phyloP scores from a whole-genome alignment of 2,329 filamentous ascomycete genomes.

The Curvularia hawaiiensis region DNA sequence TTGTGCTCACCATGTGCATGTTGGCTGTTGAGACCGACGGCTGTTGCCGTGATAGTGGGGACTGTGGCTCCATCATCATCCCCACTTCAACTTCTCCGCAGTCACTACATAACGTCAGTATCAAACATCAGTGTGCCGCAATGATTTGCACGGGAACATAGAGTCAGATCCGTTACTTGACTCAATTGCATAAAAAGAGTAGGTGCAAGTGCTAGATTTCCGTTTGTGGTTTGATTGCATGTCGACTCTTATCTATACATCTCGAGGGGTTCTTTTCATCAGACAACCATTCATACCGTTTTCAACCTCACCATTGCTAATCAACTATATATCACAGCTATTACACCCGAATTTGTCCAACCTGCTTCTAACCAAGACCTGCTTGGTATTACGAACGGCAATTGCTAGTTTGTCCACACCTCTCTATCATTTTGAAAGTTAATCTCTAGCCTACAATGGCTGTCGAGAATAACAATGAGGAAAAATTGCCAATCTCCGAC shows the following conservation, averaged over 20 bases:
- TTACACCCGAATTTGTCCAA: neutral
- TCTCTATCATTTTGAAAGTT: neutral
- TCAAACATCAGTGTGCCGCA: neutral
- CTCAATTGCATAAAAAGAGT: neutral
- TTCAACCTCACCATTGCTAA: neutral
- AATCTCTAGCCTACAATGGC: neutral
- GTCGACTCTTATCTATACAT: neutral
- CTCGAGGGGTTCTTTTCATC: neutral
- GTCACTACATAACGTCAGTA: neutral
- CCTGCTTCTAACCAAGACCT: neutral
- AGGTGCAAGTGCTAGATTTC: neutral
- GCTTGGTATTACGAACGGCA: neutral
- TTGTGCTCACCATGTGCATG: neutral
- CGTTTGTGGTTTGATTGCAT: neutral
- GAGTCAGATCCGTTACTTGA: neutral
- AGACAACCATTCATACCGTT: neutral
- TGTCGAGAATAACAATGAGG: neutral
- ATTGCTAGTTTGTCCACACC: neutral
- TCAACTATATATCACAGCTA: neutral
- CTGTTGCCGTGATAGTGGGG: constrained; percentile 9
- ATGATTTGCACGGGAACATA: too few species aligned
- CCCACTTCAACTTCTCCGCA: constrained; percentile 10
- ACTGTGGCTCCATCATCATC: neutral
- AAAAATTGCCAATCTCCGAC: neutral
- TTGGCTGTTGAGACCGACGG: neutral